Conservation (phyloP, 768 basidiomycete genomes). For the Tricholoma furcatifolium region DNA sequence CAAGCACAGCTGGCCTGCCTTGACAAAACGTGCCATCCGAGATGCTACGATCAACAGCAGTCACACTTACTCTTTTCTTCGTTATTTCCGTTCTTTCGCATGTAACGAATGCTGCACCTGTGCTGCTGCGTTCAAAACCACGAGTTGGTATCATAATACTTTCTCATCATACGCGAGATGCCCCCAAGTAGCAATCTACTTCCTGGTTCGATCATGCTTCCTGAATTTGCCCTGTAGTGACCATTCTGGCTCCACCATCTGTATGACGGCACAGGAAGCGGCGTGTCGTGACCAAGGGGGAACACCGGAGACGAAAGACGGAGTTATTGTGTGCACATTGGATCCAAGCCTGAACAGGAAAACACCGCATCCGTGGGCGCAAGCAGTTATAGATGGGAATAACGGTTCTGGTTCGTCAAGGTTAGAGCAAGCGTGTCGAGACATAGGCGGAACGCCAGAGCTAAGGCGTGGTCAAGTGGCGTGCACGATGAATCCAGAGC, state of each 20-base stretch:
- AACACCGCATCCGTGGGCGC: not conserved
- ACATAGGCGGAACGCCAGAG: not conserved
- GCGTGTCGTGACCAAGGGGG: slow-evolving; percentile 3
- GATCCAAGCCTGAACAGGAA: not conserved
- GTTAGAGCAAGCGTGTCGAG: not conserved
- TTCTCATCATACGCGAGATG: not conserved
- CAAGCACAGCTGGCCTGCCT: slow-evolving; percentile 1
- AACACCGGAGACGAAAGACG: slow-evolving; percentile 2
- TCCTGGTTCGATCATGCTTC: not conserved
- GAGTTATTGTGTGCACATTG: slow-evolving; percentile 5
- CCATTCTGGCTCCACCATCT: not conserved
- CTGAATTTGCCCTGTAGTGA: not conserved
- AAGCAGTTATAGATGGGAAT: not conserved
- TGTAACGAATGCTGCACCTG: not conserved
- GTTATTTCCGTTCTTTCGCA: not conserved
- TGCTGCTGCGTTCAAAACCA: not conserved
- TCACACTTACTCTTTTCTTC: not conserved
- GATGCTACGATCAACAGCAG: not conserved
- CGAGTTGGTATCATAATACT: not conserved
- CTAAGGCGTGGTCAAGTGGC: not conserved
- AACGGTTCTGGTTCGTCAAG: not conserved
- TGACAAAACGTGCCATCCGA: not conserved
- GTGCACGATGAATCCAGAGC: not conserved
- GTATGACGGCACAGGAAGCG: not conserved
- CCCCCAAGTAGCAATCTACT: not conserved